These are phyloP conservation scores for Elasticomyces elasticus DNA, from an alignment of 495 filamentous ascomycete species.

Conservation along the genomic window DNA sequence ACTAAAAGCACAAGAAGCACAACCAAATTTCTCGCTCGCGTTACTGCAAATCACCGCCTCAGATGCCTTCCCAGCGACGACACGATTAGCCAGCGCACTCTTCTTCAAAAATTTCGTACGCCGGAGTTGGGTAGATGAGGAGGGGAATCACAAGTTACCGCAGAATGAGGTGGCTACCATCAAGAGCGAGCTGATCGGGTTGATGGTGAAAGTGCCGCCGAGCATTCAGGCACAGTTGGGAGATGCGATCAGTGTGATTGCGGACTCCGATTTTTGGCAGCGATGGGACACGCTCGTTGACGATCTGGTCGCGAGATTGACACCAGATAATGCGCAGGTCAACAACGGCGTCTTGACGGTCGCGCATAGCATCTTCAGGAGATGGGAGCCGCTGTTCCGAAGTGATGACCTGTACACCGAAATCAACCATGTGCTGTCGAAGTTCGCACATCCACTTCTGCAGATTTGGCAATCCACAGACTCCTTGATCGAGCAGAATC, in stretches of 20 bases:
- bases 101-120: conserved; percentile 98
- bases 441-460: conserved; percentile 74
- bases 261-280: conserved; percentile 94
- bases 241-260: conserved; percentile 91
- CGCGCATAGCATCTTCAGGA: conserved; percentile 93
- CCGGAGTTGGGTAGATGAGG: conserved; percentile 70
- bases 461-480: conserved; percentile 66
- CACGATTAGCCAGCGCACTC: conserved; percentile 78
- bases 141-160: conserved; percentile 80
- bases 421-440: conserved; percentile 82
- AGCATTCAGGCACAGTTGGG: conserved; percentile 87
- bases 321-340: conserved; percentile 59
- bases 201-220: conserved; percentile 87
- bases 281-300: conserved; percentile 88
- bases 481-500: conserved; percentile 61
- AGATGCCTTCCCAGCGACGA: conserved; percentile 55
- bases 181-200: conserved; percentile 84
- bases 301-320: conserved; percentile 82
- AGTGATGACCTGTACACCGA: conserved; percentile 86
- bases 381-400: conserved; percentile 87
- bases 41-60: conserved; percentile 81
- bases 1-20: conserved; percentile 60
- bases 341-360: conserved; percentile 95
- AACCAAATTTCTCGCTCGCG: conserved; percentile 75
- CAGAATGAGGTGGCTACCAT: conserved; percentile 72